A percentile compares a stretch with the other conserved stretches of the same genome.
phyloP scores from a whole-genome alignment of 805 yeast genomes.

The Candida stauntonica region DNA sequence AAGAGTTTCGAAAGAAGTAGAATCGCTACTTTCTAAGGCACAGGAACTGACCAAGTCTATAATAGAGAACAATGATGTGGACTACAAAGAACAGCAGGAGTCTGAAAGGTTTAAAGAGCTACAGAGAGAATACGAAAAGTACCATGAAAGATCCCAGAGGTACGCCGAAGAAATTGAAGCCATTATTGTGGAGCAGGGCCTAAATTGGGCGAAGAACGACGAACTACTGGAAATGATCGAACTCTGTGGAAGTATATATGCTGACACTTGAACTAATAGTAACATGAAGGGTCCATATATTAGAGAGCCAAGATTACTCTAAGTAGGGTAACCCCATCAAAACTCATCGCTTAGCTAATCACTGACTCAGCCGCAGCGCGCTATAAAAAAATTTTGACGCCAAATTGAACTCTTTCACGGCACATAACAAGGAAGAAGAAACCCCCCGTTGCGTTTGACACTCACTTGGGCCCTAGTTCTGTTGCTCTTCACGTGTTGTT shows the following conservation, averaged over 20 bases:
- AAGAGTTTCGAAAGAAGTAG: background rate
- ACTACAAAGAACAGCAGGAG: background rate
- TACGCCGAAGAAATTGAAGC: slow-evolving; percentile 25
- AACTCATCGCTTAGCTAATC: slow-evolving; percentile 8
- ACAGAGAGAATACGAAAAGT: slow-evolving; percentile 2
- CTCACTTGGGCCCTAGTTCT: slow-evolving; percentile 5
- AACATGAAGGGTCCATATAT: too few relatives aligned
- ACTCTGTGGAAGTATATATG: slow-evolving; percentile 10
- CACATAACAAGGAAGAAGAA: background rate
- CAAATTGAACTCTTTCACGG: background rate
- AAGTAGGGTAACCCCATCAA: slow-evolving; percentile 10
- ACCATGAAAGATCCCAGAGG: slow-evolving; percentile 5
- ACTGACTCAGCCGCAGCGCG: background rate
- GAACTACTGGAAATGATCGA: slow-evolving; percentile 26
- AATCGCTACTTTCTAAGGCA: background rate
- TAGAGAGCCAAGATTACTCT: background rate
- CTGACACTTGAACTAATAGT: background rate
- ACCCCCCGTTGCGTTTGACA: slow-evolving; percentile 17
- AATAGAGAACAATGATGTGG: too few relatives aligned
- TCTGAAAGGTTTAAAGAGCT: background rate
- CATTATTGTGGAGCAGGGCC: slow-evolving; percentile 31
- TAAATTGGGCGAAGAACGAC: slow-evolving; percentile 31
- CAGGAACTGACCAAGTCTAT: too few relatives aligned
- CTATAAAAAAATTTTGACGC: background rate
- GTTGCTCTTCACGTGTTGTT: background rate